Evolutionary conservation across 176 grass and related monocot genomes (phyloP), one percentile per base, ranked within the genome.

Genomic region (Avena atlantica): DNA sequence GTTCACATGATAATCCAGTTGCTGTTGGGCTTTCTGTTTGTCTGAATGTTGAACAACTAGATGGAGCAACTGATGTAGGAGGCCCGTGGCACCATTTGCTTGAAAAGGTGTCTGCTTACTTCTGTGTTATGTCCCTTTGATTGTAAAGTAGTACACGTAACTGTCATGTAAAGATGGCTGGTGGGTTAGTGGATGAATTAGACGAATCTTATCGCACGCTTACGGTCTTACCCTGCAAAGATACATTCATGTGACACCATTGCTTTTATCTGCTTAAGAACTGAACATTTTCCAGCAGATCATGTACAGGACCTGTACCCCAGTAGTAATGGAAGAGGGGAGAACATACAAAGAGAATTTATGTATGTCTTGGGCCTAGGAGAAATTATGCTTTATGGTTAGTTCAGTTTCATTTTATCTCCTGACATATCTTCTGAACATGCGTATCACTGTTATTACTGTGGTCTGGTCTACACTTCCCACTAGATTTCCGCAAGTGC

Each of bases 201-300:
- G 80, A 50, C 40, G n/a, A 91, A 84, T 81, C 68, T 68, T 50
- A 61, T 69, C 2, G 15, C n/a, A 60, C 52, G 84, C 24, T 91
- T 61, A 80, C 75, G 37, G 44, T 84, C 17, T 91, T 61, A 59
- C 74, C 66, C 61, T 57, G 27, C 67, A 82, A 82, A 74, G 20
- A 84, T 80, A 44, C 74, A 57, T 75, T 87, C 47, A 14, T 15
- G 15, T 87, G 27, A 84, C 23, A 76, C 29, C 2, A 56, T 78
- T 61, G 50, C 25, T 58, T 81, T 72, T 56, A 6, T 53, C 24
- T 86, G 8, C 14, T 67, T 74, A 68, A 21, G 50, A 81, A 68
- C 68, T 8, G 17, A 79, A 51, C 50, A 59, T 75, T 8, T 79
- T 84, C 37, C 37, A 87, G 68, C 16, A 76, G 48, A 58, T n/a